Base-by-base conservation (phyloP, 176 grass and related monocot species). In the Carex littledalei region DNA sequence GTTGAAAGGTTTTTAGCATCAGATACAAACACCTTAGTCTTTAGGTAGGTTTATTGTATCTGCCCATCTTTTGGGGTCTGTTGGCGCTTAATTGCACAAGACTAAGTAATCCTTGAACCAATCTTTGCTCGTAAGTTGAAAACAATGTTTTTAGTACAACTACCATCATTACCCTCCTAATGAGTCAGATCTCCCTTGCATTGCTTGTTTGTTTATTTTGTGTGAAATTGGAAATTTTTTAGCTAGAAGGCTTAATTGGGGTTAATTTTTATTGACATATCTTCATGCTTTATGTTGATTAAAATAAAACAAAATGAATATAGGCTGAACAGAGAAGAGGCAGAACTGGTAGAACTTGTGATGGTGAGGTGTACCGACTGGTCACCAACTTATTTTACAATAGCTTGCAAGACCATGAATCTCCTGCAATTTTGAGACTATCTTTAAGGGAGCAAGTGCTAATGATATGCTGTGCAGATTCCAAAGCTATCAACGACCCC, bases 301-400 rank as follows among this genome's bases (percentile, higher is more conserved):
- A 55, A 39, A 16, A 14, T 53, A 53, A 29, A 76, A 55, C 10
- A 32, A 31, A 77, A 77, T 77, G 45, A 76, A 87, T 76, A 79
- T 87, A 97, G 94, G 87, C 92, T 85, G 90, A 97, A 49, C 92
- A 97, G 87, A 70, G 94, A 39, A 97, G 90, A 88, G 94, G 94
- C n/a, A 94, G 94, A 85, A 97, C 94, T 63, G 94, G 94, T 16
- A 85, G 92, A 85, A 97, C 94, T 64, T 97, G 94, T 87, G 89
- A 97, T 74, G 92, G 94, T 83, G 84, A 90, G 78, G 89, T 97
- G 78, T 97, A 92, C 80, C 63, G 89, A 74, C 73, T 97, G 52
- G 90, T 97, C 74, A 86, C 90, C 52, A 85, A 87, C 72, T 76
- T 86, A 74, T 97, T 97, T 74, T 97, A 94, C 70, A 88, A 84